phyloP scores from a whole-genome alignment of 129 eudicot genomes.

The Calendula officinalis region DNA sequence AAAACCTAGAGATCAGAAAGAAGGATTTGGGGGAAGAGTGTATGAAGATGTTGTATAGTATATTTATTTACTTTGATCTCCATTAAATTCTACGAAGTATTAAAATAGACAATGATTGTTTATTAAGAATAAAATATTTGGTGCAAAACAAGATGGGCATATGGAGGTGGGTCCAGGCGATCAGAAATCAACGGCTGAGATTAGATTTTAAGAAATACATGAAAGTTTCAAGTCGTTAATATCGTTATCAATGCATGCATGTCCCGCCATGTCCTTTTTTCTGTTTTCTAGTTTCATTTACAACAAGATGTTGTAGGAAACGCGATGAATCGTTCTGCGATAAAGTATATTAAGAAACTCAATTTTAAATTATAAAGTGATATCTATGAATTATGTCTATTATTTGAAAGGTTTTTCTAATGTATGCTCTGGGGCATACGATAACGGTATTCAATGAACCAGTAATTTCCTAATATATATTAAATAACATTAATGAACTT shows the following conservation, averaged over 20 bases:
- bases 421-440: no score
- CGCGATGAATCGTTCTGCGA: not conserved
- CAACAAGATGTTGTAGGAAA: not conserved
- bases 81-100: not conserved
- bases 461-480: no score
- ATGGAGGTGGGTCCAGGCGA: slow-evolving; percentile 15
- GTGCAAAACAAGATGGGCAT: slow-evolving; percentile 1
- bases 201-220: not conserved
- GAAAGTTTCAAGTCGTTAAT: slow-evolving; percentile 26
- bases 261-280: slow-evolving; percentile 24
- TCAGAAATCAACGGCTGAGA: slow-evolving; percentile 21
- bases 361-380: not conserved
- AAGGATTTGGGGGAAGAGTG: slow-evolving; percentile 17
- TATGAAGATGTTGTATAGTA: not conserved
- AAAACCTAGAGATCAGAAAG: slow-evolving; percentile 33
- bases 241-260: slow-evolving; percentile 30
- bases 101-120: not conserved
- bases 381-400: no score
- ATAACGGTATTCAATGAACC: no score
- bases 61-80: slow-evolving; percentile 22
- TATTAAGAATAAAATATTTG: slow-evolving; percentile 12
- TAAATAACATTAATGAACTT: no score
- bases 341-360: not conserved
- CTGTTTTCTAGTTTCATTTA: not conserved
- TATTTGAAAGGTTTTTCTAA: no score